Conservation (phyloP, 768 basidiomycete species). For the Rhodotorula babjevae region DNA sequence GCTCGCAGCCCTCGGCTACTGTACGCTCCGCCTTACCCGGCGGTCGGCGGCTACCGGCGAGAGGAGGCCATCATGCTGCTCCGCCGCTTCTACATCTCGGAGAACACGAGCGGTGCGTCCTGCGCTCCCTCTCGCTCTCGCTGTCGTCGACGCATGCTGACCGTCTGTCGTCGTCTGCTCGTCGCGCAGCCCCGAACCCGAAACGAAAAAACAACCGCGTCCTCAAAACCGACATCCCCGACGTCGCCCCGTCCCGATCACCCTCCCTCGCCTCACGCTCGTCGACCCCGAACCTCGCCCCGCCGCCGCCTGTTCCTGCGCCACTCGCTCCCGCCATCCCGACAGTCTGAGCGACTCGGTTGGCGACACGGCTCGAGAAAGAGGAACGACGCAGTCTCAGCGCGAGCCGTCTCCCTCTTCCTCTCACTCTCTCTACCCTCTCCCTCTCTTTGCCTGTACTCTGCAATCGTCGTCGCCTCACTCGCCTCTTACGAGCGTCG, state of each 20-base stretch:
- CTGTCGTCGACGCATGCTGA: conserved; percentile 14
- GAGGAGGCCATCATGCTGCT: conserved; percentile 83
- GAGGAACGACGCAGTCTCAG: not conserved
- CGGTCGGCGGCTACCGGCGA: conserved; percentile 68
- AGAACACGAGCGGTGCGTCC: conserved; percentile 79
- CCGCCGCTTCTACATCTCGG: conserved; percentile 83
- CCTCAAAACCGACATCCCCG: conserved; percentile 71
- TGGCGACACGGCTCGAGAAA: too few relatives aligned
- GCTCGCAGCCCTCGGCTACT: conserved; percentile 62
- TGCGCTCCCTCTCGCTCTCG: not conserved
- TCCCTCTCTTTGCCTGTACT: too few relatives aligned
- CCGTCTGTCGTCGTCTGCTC: too few relatives aligned
- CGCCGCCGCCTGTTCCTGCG: not conserved
- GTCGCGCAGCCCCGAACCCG: conserved; percentile 59
- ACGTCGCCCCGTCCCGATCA: conserved; percentile 1
- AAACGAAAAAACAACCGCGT: conserved; percentile 80
- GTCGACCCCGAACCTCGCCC: not conserved
- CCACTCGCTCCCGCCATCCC: not conserved
- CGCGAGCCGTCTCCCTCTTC: not conserved
- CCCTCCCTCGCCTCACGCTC: not conserved
- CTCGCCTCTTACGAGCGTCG: too few relatives aligned
- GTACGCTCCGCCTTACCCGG: conserved; percentile 66
- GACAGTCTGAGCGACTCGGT: not conserved
- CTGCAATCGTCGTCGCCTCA: too few relatives aligned
- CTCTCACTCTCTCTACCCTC: too few relatives aligned